These are phyloP conservation scores for Salvia sclarea DNA, from an alignment of 305 asterid genomes.

Conservation along the genomic window DNA sequence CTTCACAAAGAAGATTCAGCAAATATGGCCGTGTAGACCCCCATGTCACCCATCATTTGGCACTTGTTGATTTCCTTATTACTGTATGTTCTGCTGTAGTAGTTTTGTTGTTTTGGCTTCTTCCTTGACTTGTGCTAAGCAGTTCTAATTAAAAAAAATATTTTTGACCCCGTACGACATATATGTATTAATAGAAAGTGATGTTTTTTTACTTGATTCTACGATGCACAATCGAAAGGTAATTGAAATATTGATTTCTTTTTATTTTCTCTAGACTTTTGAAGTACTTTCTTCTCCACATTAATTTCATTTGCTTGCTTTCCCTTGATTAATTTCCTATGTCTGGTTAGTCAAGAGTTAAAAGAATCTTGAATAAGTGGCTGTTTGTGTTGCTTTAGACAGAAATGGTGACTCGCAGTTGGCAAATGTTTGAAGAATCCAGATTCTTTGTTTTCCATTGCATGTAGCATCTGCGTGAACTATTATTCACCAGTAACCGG, in stretches of 20 bases:
- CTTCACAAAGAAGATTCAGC: neutral
- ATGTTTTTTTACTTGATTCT: neutral
- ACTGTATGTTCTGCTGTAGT: neutral
- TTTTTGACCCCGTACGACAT: neutral
- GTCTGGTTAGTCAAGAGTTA: neutral
- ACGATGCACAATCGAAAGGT: neutral
- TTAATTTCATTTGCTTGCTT: neutral
- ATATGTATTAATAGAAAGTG: neutral
- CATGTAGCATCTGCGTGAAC: neutral
- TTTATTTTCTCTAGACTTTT: neutral
- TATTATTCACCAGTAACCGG: neutral
- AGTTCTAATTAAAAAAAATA: neutral
- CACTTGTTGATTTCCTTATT: neutral
- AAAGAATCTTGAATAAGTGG: neutral
- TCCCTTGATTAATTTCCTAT: neutral
- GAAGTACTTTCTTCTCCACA: neutral
- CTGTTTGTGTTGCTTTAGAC: neutral
- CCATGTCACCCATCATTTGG: neutral
- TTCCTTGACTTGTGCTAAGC: neutral
- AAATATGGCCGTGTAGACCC: constrained; percentile 13
- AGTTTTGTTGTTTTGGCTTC: neutral
- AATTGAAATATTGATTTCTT: neutral
- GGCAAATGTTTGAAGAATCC: neutral
- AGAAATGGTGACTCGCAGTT: neutral
- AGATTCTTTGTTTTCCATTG: neutral